phyloP scores from a whole-genome alignment of 768 basidiomycete species.

The Boletus eberwhitei region DNA sequence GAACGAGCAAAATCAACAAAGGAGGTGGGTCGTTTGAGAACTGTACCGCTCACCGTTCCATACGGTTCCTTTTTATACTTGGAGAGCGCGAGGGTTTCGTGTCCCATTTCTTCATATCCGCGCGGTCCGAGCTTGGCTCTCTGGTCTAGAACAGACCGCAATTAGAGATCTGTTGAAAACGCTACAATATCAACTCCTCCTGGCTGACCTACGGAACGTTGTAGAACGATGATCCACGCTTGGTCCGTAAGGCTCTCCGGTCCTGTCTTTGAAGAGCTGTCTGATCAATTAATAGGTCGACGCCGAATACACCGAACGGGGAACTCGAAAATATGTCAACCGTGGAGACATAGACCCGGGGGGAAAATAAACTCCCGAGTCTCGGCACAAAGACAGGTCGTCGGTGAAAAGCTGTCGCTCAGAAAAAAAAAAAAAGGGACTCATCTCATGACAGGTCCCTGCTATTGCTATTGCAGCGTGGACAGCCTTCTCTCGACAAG shows the following conservation, averaged over 20 bases:
- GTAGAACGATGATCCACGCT: slow-evolving; percentile 9
- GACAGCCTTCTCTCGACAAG: slow-evolving; percentile 9
- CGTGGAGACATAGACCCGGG: neutral
- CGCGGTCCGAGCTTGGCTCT: neutral
- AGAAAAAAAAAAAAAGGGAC: neutral
- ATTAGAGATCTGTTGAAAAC: slow-evolving; percentile 7
- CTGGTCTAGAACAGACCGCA: slow-evolving; percentile 1
- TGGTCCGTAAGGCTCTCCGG: slow-evolving; percentile 5
- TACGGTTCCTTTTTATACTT: slow-evolving; percentile 16
- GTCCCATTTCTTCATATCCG: slow-evolving; percentile 3
- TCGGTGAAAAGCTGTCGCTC: neutral
- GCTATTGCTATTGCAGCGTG: slow-evolving; percentile 7
- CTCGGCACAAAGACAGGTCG: neutral
- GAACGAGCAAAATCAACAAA: slow-evolving; percentile 1
- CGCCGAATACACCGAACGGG: neutral
- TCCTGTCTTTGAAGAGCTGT: neutral
- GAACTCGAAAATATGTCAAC: slow-evolving; percentile 1
- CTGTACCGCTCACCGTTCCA: slow-evolving; percentile 10
- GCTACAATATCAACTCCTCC: neutral
- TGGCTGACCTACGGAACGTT: neutral
- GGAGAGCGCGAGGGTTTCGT: neutral
- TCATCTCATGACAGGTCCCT: neutral
- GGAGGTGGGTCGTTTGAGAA: slow-evolving; percentile 1
- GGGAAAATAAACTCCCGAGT: neutral
- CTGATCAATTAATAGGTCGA: slow-evolving; percentile 13